Base-by-base conservation (phyloP, 2,329 filamentous ascomycete species). In the Aspergillus amoenus region DNA sequence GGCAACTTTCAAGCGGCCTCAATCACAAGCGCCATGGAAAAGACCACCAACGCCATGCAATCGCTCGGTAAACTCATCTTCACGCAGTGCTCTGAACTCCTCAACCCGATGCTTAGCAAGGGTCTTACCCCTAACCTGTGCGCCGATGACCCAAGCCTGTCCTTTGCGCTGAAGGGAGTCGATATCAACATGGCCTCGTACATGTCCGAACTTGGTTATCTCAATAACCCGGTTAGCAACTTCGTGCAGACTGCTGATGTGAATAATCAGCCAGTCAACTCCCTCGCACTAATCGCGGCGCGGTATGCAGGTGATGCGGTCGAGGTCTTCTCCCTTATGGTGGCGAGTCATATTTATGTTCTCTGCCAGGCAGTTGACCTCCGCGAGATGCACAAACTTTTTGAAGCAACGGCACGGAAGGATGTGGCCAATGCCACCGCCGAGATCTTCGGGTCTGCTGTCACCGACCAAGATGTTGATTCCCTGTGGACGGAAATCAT, bases 181-280 rank as follows among this genome's bases (percentile, higher is more conserved):
- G 87, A 89, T 63, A 82, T 89, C 64, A 84, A 83, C 65, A 84
- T 88, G 74, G 84, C 87, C 0, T 81, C 84, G 0, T 85, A 88
- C 61, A 81, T 82, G 69, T 82, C 84, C 1, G 86, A 89, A 69
- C 73, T 89, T 8, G 82, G 77, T 0, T 84, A 81, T 60, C 78
- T 89, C 0, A 82, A 85, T 1, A 83, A 84, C 56, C 85, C 87
- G 0, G 81, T 89, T 13, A 82, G 81, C 40, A 77, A 78, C 2
- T 85, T 89, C 63, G 84, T 89, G 1, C 84, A 86, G 68, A 80
- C 80, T 0, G 86, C 87, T 1, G 87, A 90, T 68, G 87, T 88
- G 82, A 77, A 82, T 39, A 89, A 89, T 64, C 86, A 90, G 68
- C 76, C 80, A 0, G 75, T 90, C 60, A 90, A 90, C 66, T 87